These are phyloP conservation scores for Graphiopsis chlorocephala DNA, from an alignment of 2,329 filamentous ascomycete species.

Conservation along the genomic window DNA sequence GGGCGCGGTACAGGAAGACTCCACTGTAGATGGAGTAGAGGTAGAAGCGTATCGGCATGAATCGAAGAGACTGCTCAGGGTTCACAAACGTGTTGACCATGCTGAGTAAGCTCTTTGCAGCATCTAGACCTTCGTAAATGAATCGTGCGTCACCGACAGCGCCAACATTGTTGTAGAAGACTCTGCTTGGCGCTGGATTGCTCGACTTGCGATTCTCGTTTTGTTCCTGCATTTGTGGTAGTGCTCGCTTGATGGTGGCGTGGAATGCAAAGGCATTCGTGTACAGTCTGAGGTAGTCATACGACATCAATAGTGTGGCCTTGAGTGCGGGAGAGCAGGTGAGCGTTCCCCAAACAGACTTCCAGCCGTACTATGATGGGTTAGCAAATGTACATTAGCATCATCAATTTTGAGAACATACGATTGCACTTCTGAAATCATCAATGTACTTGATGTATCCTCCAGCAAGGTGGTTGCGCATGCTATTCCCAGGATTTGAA, in stretches of 20 bases:
- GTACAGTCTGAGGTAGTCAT: slow-evolving; percentile 70
- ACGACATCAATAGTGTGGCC: slow-evolving; percentile 65
- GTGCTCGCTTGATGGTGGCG: slow-evolving; percentile 56
- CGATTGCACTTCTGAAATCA: slow-evolving; percentile 65
- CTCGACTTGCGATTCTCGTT: slow-evolving; percentile 22
- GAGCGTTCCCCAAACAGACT: slow-evolving; percentile 65
- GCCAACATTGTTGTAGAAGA: slow-evolving; percentile 51
- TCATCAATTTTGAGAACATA: not conserved
- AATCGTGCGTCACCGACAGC: slow-evolving; percentile 49
- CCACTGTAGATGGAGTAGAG: slow-evolving; percentile 50
- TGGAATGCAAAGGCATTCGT: slow-evolving; percentile 76
- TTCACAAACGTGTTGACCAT: slow-evolving; percentile 51
- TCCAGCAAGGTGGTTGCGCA: slow-evolving; percentile 67
- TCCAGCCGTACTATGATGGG: slow-evolving; percentile 56
- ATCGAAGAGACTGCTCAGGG: slow-evolving; percentile 46
- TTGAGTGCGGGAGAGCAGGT: slow-evolving; percentile 66
- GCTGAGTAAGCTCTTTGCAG: slow-evolving; percentile 49
- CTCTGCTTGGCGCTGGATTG: slow-evolving; percentile 20
- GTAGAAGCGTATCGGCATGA: slow-evolving; percentile 50
- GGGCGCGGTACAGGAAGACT: slow-evolving; percentile 49
- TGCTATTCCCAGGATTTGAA: slow-evolving; percentile 66
- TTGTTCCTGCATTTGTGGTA: slow-evolving; percentile 35
- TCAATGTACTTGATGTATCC: slow-evolving; percentile 75
- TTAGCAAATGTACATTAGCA: not conserved
- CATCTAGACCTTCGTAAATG: slow-evolving; percentile 51